Evolutionary conservation across 768 basidiomycete genomes (phyloP), one percentile per base, ranked within the genome.

Genomic region (Terana coerulea): DNA sequence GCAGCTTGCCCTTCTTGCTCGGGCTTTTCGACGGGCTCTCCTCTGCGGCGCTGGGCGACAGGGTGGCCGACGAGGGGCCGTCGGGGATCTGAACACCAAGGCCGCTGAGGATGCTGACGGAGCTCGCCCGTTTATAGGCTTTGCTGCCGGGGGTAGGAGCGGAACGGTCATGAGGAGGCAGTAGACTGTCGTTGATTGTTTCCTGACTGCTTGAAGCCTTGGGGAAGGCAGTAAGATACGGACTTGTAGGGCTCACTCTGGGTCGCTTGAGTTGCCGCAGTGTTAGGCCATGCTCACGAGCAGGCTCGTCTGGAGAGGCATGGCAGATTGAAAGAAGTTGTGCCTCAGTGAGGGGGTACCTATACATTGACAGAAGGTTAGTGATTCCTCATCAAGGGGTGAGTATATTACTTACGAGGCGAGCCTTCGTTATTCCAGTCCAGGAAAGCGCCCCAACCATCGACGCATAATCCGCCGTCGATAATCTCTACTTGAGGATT

Each of bases 61-160:
- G 14, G 74, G 81, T 78, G 0, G 71, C 67, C 35, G 84, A 80
- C 29, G 86, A 73, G 0, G 83, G 76, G 47, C 74, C 78, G 62
- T 91, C 86, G 0, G 85, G 84, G 57, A 90, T 79, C n/a, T 76
- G 80, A 1, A 94, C 93, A 22, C 95, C 95, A 8, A 99, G 79
- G 0, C 92, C 93, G 47, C 90, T 94, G 64, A 99, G 84, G 55
- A 99, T 81, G 67, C 93, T 95, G 64, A 98, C 83, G 0, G 92
- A 90, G 62, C 93, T 95, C 1, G 97, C 97, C 19, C 97, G 88
- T 60, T 97, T 95, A 59, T 85, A 81, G 56, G 80, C 81, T 63
- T 80, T 61, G 39, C 59, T 60, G 42, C 40, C 47, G 0, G 57
- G 54, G 11, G 26, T 31, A 3, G 39, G 47, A 17, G 53, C 24